Percentiles rank a stretch among this genome's conserved stretches.
Evolutionary conservation across 208 protist species (phyloP).

Genomic region (Balamuthia mandrillaris): DNA sequence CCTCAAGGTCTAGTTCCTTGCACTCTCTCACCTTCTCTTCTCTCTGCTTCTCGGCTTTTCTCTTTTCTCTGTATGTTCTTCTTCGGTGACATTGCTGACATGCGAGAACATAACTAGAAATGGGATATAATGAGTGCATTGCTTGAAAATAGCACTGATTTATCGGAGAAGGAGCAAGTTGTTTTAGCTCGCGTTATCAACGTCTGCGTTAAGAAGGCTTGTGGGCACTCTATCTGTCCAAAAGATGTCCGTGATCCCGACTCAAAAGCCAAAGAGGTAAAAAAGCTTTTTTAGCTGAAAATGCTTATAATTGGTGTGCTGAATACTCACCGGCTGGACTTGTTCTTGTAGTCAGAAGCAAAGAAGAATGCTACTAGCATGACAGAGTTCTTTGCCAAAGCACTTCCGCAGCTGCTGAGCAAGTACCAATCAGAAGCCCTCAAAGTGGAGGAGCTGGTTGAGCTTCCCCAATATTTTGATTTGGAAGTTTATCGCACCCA

Average conservation of each 20-base stretch:
- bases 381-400: constrained; percentile 1
- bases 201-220: constrained; percentile 35
- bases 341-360: not conserved
- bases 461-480: constrained; percentile 25
- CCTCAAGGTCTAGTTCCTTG: not conserved
- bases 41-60: too few species aligned
- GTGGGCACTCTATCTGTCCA: constrained; percentile 9
- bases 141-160: too few species aligned
- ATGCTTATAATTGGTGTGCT: not conserved
- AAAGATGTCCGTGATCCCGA: constrained; percentile 28
- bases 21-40: too few species aligned
- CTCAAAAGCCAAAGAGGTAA: not conserved
- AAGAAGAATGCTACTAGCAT: not conserved
- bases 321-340: too few species aligned
- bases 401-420: constrained; percentile 16
- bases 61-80: too few species aligned
- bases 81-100: too few species aligned
- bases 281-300: not conserved
- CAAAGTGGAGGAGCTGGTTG: constrained; percentile 4
- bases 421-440: not conserved
- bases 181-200: constrained; percentile 16
- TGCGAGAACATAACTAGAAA: too few species aligned
- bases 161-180: not conserved
- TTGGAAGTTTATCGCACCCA: constrained; percentile 19
- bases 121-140: too few species aligned